Evolutionary conservation across 2,329 filamentous ascomycete genomes (phyloP).

Genomic region (Colletotrichum euphorbiae): DNA sequence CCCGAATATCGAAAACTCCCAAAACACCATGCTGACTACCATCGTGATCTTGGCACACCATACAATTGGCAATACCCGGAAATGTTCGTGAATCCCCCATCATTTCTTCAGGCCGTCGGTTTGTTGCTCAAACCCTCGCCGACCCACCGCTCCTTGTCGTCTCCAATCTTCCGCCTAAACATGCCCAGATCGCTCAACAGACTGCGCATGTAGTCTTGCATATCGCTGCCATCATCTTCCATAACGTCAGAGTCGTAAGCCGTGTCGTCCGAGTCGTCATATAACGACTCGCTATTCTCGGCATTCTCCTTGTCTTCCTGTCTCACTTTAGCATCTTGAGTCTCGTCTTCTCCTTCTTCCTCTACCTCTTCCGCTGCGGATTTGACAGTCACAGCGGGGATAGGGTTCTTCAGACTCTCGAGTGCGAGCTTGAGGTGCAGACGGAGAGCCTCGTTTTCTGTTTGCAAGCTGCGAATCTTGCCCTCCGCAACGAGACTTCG

Average conservation of each 20-base stretch:
- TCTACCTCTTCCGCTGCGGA: slow-evolving; percentile 16
- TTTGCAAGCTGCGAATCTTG: slow-evolving; percentile 91
- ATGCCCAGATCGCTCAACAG: slow-evolving; percentile 83
- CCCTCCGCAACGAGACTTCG: slow-evolving; percentile 88
- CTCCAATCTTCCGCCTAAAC: slow-evolving; percentile 87
- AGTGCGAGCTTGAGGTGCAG: slow-evolving; percentile 90
- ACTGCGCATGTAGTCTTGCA: slow-evolving; percentile 87
- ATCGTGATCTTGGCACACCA: slow-evolving; percentile 25
- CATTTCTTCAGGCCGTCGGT: slow-evolving; percentile 52
- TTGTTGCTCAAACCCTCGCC: slow-evolving; percentile 66
- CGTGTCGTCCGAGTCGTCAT: slow-evolving; percentile 57
- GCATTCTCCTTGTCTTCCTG: slow-evolving; percentile 65
- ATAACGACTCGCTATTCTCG: slow-evolving; percentile 64
- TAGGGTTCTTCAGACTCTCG: slow-evolving; percentile 90
- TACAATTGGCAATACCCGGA: slow-evolving; percentile 10
- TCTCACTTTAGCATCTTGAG: slow-evolving; percentile 26
- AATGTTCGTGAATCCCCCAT: not conserved
- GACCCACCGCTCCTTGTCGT: slow-evolving; percentile 80
- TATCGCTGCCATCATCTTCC: slow-evolving; percentile 68
- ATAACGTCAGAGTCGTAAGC: slow-evolving; percentile 57
- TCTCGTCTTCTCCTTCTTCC: slow-evolving; percentile 16
- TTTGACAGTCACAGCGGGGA: slow-evolving; percentile 68
- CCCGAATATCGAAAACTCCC: slow-evolving; percentile 35
- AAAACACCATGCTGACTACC: slow-evolving; percentile 40
- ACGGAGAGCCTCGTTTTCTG: slow-evolving; percentile 89